Conservation (phyloP, 148 eudicot species). For the Silene uniflora region DNA sequence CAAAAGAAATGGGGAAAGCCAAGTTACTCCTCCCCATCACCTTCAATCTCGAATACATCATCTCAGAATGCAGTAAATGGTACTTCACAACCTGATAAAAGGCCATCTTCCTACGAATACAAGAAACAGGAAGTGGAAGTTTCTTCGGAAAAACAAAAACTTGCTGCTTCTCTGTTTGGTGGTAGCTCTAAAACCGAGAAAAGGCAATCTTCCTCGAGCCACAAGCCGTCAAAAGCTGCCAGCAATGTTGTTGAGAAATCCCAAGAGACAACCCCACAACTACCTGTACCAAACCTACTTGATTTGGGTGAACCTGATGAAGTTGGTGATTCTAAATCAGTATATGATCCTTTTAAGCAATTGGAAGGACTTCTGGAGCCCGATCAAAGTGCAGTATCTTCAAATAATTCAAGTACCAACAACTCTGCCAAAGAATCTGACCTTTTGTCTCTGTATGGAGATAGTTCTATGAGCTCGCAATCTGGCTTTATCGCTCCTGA, state of each 20-base stretch:
- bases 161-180: constrained; percentile 94
- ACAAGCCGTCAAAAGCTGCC: constrained; percentile 45
- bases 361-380: constrained; percentile 81
- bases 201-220: constrained; percentile 41
- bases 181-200: constrained; percentile 56
- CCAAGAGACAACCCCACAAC: constrained; percentile 38
- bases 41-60: constrained; percentile 55
- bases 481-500: constrained; percentile 10
- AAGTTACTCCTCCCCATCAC: constrained; percentile 54
- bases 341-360: constrained; percentile 67
- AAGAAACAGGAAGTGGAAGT: constrained; percentile 50
- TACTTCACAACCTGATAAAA: constrained; percentile 36
- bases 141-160: constrained; percentile 75
- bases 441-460: constrained; percentile 49
- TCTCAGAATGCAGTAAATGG: constrained; percentile 50
- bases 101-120: constrained; percentile 32
- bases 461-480: constrained; percentile 35
- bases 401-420: constrained; percentile 31
- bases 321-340: constrained; percentile 25
- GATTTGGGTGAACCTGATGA: constrained; percentile 72
- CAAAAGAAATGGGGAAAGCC: constrained; percentile 95
- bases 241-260: constrained; percentile 15
- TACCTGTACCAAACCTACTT: constrained; percentile 70
- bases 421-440: constrained; percentile 40
- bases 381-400: constrained; percentile 26